A percentile compares a stretch with the other conserved stretches of the same genome.
These are phyloP conservation scores for Penicillium brasilianum DNA, from an alignment of 2,329 filamentous ascomycete genomes.

Conservation along the genomic window DNA sequence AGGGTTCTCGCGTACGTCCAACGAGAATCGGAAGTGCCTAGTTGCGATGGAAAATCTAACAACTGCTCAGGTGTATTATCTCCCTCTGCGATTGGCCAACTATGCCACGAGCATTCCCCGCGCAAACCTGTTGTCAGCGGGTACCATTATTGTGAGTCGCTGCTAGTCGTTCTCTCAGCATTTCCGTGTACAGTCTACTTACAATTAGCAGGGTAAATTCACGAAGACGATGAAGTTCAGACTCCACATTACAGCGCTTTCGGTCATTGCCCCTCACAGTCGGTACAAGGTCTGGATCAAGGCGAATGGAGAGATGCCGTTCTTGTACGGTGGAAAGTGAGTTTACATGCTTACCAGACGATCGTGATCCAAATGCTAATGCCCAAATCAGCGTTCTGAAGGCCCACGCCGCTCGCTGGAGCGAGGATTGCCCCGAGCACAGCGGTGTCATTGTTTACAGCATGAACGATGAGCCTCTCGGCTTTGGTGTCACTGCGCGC, in stretches of 20 bases:
- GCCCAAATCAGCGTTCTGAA: constrained; percentile 49
- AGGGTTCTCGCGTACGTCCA: constrained; percentile 67
- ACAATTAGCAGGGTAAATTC: constrained; percentile 71
- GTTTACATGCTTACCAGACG: background rate
- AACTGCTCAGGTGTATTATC: constrained; percentile 71
- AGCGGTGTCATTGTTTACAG: constrained; percentile 86
- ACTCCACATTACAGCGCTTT: constrained; percentile 88
- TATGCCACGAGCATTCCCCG: constrained; percentile 84
- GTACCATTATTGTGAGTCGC: constrained; percentile 68
- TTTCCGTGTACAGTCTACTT: background rate
- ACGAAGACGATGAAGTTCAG: constrained; percentile 97
- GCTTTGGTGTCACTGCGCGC: constrained; percentile 90
- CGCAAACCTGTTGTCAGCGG: constrained; percentile 82
- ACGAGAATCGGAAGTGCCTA: background rate
- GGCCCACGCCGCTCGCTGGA: constrained; percentile 81
- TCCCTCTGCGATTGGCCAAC: constrained; percentile 86
- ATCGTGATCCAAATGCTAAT: background rate
- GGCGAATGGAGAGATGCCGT: constrained; percentile 77
- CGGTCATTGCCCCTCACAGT: constrained; percentile 86
- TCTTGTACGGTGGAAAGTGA: constrained; percentile 77
- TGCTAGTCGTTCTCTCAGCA: background rate
- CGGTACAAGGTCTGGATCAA: constrained; percentile 98
- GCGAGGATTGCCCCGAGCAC: constrained; percentile 91
- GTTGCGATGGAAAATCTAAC: background rate
- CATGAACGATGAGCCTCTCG: constrained; percentile 87